Conservation (phyloP, 345 rosid genomes). For the Firmiana major region DNA sequence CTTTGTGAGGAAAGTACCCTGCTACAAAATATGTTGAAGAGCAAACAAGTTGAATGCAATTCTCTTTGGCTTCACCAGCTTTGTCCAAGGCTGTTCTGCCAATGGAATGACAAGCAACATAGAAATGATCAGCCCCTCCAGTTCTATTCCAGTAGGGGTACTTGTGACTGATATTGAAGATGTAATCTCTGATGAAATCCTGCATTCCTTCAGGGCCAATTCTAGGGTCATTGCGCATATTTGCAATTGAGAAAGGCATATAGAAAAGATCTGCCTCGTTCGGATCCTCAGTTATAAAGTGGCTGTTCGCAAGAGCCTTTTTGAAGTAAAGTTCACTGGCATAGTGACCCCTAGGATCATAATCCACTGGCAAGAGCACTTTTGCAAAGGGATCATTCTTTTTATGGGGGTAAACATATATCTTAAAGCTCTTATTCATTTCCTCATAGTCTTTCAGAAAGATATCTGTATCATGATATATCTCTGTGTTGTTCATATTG, state of each 20-base stretch:
- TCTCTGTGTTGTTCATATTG: constrained; percentile 27
- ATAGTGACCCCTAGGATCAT: constrained; percentile 41
- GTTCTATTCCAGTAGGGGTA: constrained; percentile 57
- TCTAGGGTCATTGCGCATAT: constrained; percentile 45
- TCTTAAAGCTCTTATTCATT: constrained; percentile 59
- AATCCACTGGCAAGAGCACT: constrained; percentile 36
- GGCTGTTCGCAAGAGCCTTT: constrained; percentile 30
- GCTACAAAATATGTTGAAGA: constrained; percentile 42
- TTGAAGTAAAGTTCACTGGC: constrained; percentile 60
- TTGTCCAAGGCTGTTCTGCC: constrained; percentile 40
- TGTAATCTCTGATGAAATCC: constrained; percentile 41
- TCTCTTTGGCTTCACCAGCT: constrained; percentile 32
- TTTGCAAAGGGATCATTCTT: constrained; percentile 44
- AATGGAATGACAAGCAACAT: constrained; percentile 48
- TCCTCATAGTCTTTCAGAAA: constrained; percentile 44
- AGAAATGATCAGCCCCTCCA: constrained; percentile 51
- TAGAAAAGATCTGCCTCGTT: constrained; percentile 47
- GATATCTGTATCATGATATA: constrained; percentile 36
- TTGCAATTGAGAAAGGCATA: constrained; percentile 51
- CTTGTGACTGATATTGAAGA: constrained; percentile 34
- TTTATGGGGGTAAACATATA: constrained; percentile 52
- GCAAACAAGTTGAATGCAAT: constrained; percentile 54
- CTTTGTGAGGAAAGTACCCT: constrained; percentile 40
- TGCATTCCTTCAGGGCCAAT: constrained; percentile 32
- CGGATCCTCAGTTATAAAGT: constrained; percentile 36